Percentiles rank a stretch among this genome's conserved stretches.
phyloP scores from a whole-genome alignment of 1,139 yeast species.

The Hanseniaspora sp. region DNA sequence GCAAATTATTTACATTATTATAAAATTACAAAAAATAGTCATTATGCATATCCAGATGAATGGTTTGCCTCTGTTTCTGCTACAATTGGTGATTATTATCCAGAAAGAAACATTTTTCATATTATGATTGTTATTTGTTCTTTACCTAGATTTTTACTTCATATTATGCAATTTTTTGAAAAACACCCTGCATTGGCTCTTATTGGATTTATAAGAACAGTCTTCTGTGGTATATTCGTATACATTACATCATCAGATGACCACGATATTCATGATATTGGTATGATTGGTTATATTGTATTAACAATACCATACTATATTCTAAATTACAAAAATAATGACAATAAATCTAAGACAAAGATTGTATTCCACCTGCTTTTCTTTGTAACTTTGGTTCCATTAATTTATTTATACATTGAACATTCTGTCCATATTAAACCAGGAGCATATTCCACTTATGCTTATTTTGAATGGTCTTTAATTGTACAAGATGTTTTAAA shows the following conservation, averaged over 20 bases:
- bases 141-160: constrained; percentile 74
- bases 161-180: constrained; percentile 45
- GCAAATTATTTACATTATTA: constrained; percentile 69
- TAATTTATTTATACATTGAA: constrained; percentile 80
- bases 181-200: constrained; percentile 26
- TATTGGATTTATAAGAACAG: constrained; percentile 67
- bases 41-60: constrained; percentile 87
- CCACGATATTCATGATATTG: constrained; percentile 90
- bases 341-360: constrained; percentile 46
- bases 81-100: constrained; percentile 90
- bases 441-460: constrained; percentile 93
- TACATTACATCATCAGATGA: constrained; percentile 94
- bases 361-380: constrained; percentile 47
- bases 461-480: constrained; percentile 88
- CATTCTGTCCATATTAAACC: constrained; percentile 79
- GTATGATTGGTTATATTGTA: constrained; percentile 81
- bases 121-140: constrained; percentile 63
- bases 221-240: constrained; percentile 98
- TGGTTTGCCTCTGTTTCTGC: constrained; percentile 99
- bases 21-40: constrained; percentile 77
- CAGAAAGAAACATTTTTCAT: constrained; percentile 88
- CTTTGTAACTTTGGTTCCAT: constrained; percentile 63
- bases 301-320: constrained; percentile 88
- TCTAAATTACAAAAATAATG: constrained; percentile 37
- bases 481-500: constrained; percentile 72